Base-by-base conservation (phyloP, 2,329 filamentous ascomycete species). In the Sordariomycetes sp. region DNA sequence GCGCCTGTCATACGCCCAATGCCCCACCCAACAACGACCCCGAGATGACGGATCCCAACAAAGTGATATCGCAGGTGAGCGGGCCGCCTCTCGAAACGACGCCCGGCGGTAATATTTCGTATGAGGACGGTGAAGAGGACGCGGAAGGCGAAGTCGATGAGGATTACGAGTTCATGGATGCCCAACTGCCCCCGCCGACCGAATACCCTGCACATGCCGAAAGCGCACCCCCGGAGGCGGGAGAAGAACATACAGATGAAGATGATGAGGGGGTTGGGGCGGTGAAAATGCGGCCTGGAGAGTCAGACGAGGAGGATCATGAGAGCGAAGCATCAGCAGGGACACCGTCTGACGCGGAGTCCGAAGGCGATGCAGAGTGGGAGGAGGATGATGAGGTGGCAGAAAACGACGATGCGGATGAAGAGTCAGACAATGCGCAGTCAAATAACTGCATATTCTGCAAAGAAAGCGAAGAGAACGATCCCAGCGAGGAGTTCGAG, bases 401-500 rank as follows among this genome's bases (percentile, higher is more conserved):
- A 59, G 76, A 74, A 35, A 77, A 76, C 58, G 82, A 81, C 2
- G 78, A 77, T 12, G 83, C 84, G 42, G 76, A 77, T 12, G 83
- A 85, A 39, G 76, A 77, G 12, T 78, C 75, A 2, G 80, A 82
- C 58, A 73, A 73, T 1, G 78, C 75, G 51, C 74, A 75, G 17
- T 60, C 68, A 56, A 73, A 71, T 52, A 62, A 66, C 56, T 76
- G 69, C 72, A 87, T 90, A 62, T 95, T 92, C 65, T 96, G 91
- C 72, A 84, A 84, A 58, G 79, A 89, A 67, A 85, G 88, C 62
- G 89, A 95, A 71, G 87, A 94, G 57, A 78, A 92, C 61, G 89
- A 92, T 64, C 88, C 89, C 1, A 84, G 81, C 61, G 87, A 89
- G 62, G 88, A 91, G 62, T 94, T 86, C 64, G 90, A 94, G 69